phyloP scores from a whole-genome alignment of 768 basidiomycete genomes.

The Trametes sanguinea region DNA sequence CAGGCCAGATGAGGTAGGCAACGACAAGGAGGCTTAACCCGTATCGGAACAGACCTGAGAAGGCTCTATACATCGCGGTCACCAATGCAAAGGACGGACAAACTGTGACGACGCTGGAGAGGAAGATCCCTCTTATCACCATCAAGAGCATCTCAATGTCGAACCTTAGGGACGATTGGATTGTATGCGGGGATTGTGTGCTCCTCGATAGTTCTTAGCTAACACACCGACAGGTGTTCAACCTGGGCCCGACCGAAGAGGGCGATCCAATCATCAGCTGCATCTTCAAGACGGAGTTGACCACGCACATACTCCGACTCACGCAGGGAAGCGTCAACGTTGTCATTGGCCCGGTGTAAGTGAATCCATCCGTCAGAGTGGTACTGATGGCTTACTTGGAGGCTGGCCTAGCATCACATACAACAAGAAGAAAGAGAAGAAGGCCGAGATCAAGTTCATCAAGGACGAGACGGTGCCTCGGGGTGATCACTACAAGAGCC shows the following conservation, averaged over 20 bases:
- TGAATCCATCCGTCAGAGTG: constrained; percentile 12
- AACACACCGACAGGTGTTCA: constrained; percentile 58
- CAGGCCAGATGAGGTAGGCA: too few relatives aligned
- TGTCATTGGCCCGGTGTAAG: constrained; percentile 76
- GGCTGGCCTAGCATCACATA: constrained; percentile 70
- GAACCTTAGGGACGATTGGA: constrained; percentile 91
- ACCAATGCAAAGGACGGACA: constrained; percentile 63
- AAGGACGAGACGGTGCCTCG: constrained; percentile 84
- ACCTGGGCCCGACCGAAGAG: constrained; percentile 80
- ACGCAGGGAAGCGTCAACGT: constrained; percentile 78
- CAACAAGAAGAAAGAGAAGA: constrained; percentile 97
- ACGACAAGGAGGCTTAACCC: not conserved
- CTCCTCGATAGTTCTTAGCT: not conserved
- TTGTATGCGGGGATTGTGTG: constrained; percentile 50
- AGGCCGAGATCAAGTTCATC: constrained; percentile 78
- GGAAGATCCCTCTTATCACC: constrained; percentile 87
- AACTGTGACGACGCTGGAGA: constrained; percentile 62
- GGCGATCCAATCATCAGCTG: constrained; percentile 93
- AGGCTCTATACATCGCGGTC: constrained; percentile 80
- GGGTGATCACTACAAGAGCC: constrained; percentile 92
- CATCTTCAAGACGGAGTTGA: constrained; percentile 94
- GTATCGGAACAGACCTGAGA: constrained; percentile 68
- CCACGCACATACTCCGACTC: constrained; percentile 76
- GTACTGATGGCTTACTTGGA: not conserved
- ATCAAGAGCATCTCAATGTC: constrained; percentile 89